These are phyloP conservation scores for Yamadazyma pseudoaaseri DNA, from an alignment of 1,139 yeast species.

Conservation along the genomic window DNA sequence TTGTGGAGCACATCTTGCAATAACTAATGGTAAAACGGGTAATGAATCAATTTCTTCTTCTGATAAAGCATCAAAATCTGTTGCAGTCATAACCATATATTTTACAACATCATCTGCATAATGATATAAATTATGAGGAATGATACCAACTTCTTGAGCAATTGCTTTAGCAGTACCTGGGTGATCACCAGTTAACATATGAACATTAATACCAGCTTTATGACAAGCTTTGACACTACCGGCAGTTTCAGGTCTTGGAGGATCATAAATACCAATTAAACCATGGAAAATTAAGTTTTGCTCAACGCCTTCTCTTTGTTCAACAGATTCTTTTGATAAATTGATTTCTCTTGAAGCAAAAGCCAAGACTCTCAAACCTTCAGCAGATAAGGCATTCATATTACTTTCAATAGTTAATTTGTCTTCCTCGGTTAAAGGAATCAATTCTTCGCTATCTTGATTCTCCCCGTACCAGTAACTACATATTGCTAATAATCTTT, in stretches of 20 bases:
- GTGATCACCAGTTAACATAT: conserved; percentile 85
- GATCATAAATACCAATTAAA: conserved; percentile 78
- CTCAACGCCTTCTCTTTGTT: conserved; percentile 54
- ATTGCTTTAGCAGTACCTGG: conserved; percentile 81
- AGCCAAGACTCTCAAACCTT: conserved; percentile 75
- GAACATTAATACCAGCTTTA: conserved; percentile 76
- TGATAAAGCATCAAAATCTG: conserved; percentile 62
- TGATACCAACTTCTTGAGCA: conserved; percentile 82
- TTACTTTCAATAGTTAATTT: conserved; percentile 48
- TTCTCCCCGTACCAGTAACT: conserved; percentile 53
- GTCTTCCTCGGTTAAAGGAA: conserved; percentile 41
- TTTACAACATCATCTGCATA: conserved; percentile 62
- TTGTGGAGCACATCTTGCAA: conserved; percentile 87
- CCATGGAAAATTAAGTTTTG: conserved; percentile 59
- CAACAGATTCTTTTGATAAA: conserved; percentile 17
- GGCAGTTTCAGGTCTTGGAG: conserved; percentile 74
- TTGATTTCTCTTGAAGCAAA: conserved; percentile 43
- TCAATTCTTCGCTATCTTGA: conserved; percentile 19
- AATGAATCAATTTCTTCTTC: conserved; percentile 65
- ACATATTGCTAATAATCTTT: conserved; percentile 62
- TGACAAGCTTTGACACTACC: conserved; percentile 68
- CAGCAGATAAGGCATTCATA: conserved; percentile 61
- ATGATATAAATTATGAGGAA: conserved; percentile 68
- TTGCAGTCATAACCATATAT: conserved; percentile 75
- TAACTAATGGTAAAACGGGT: conserved; percentile 73